phyloP scores from a whole-genome alignment of 257 asterid genomes.

The Paraleonurus japonicus region DNA sequence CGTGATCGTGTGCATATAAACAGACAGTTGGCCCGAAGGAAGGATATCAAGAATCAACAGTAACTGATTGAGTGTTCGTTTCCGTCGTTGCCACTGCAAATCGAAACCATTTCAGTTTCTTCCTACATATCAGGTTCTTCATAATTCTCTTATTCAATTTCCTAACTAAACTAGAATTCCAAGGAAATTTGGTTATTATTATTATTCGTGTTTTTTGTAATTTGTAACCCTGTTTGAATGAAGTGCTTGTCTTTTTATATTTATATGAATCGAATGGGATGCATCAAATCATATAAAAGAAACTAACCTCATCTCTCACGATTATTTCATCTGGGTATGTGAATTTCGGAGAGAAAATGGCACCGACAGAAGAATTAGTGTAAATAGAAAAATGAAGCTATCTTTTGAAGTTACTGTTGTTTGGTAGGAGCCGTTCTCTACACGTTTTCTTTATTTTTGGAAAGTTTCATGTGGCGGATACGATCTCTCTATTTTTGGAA shows the following conservation, averaged over 20 bases:
- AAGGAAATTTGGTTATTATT: background rate
- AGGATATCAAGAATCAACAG: background rate
- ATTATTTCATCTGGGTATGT: conserved; percentile 9
- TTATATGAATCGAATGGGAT: background rate
- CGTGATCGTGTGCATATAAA: conserved; percentile 7
- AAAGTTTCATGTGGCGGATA: too few relatives aligned
- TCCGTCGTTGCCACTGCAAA: background rate
- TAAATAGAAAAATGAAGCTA: background rate
- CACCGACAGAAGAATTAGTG: background rate
- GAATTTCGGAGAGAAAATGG: background rate
- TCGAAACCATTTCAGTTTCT: background rate
- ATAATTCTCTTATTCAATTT: background rate
- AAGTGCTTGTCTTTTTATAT: background rate
- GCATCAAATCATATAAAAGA: background rate
- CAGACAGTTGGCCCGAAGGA: background rate
- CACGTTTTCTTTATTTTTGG: too few relatives aligned
- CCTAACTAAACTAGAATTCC: background rate
- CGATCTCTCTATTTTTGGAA: too few relatives aligned
- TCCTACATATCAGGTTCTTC: background rate
- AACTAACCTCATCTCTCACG: background rate
- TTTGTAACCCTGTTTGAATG: background rate
- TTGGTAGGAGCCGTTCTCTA: background rate
- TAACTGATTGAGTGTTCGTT: background rate
- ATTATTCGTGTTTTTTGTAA: background rate
- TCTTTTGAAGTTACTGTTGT: background rate